These are phyloP conservation scores for Aurantiochytrium sp. DNA, from an alignment of 108 stramenopile species.

Conservation along the genomic window DNA sequence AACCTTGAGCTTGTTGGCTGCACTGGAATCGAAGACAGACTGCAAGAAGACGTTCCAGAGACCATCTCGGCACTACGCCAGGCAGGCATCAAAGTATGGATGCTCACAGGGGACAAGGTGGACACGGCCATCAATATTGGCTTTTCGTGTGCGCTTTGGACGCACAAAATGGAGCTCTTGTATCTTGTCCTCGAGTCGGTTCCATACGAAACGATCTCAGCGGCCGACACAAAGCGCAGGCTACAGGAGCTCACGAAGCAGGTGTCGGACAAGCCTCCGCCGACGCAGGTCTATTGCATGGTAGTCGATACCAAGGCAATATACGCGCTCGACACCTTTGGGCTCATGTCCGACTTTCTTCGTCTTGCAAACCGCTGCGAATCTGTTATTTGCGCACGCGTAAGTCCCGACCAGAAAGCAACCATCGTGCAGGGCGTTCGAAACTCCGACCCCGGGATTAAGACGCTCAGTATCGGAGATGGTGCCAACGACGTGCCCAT, in stretches of 20 bases:
- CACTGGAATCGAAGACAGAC: constrained; percentile 95
- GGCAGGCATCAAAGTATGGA: constrained; percentile 95
- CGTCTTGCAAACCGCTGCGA: constrained; percentile 30
- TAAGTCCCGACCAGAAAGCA: constrained; percentile 48
- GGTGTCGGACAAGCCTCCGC: neutral
- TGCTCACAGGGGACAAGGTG: constrained; percentile 94
- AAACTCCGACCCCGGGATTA: neutral
- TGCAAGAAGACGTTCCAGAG: constrained; percentile 88
- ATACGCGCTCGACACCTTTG: constrained; percentile 59
- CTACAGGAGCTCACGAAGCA: neutral
- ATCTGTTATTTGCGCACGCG: constrained; percentile 41
- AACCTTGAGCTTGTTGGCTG: constrained; percentile 81
- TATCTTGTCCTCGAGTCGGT: neutral
- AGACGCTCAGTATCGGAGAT: constrained; percentile 51
- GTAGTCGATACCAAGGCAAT: constrained; percentile 83
- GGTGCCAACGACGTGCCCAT: constrained; percentile 58
- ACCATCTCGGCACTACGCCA: constrained; percentile 77
- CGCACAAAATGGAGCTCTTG: neutral
- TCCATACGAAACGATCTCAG: neutral
- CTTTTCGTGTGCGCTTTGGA: constrained; percentile 56
- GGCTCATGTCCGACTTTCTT: neutral
- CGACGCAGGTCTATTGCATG: constrained; percentile 44
- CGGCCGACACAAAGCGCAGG: neutral
- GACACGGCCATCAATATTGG: constrained; percentile 98
- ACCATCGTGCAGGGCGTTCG: constrained; percentile 42